Evolutionary conservation across 345 rosid genomes (phyloP).

Genomic region (Eucalyptus globulus): DNA sequence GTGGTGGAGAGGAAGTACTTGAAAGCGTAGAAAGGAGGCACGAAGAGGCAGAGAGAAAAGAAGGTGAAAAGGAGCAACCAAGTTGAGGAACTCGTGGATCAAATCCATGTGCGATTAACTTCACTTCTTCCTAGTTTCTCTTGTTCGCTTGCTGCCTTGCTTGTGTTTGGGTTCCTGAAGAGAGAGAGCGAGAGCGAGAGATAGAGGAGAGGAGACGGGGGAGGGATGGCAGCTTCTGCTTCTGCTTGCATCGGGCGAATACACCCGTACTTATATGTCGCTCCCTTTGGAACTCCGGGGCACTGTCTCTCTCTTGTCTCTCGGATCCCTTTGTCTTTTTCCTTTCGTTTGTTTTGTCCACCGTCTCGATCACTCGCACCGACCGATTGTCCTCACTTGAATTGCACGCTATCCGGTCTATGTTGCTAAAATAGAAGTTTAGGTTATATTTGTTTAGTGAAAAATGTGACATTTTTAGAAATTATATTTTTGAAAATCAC

Average conservation of each 20-base stretch:
- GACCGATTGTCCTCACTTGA: not conserved
- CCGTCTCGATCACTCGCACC: not conserved
- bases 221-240: not conserved
- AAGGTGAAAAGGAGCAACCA: not conserved
- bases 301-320: not conserved
- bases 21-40: constrained; percentile 1
- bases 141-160: not conserved
- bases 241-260: not conserved
- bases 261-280: not conserved
- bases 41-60: constrained; percentile 1
- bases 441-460: not conserved
- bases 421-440: not conserved
- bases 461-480: too few relatives aligned
- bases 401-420: not conserved
- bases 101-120: not conserved
- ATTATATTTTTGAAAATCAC: too few relatives aligned
- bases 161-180: not conserved
- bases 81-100: constrained; percentile 5
- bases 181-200: not conserved
- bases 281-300: not conserved
- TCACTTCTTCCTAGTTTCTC: too few relatives aligned
- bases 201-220: not conserved
- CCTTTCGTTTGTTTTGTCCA: not conserved
- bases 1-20: too few relatives aligned
- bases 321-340: not conserved